Base-by-base conservation (phyloP, 768 basidiomycete species). In the Filobasidium wieringae region DNA sequence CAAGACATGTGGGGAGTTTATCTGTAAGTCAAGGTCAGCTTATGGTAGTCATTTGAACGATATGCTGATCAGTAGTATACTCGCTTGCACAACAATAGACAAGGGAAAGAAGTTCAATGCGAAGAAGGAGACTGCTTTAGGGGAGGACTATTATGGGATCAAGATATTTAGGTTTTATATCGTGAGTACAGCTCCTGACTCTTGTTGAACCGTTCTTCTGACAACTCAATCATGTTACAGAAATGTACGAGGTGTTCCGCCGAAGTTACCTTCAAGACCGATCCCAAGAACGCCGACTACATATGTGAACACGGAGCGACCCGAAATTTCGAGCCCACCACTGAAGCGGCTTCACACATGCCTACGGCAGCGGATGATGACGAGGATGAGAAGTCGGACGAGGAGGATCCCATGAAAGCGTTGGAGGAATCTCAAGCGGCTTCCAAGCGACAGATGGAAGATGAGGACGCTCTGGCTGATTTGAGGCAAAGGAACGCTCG, bases 51-150 rank as follows among this genome's bases (percentile, higher is more conserved):
- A 22, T 45, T n/a, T 22, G 19, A 27, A 27, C 27, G 30, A 15
- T 37, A 17, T 34, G 19, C 26, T 40, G 29, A 27, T 54, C 53
- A 29, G 24, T 30, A 37, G 29, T 43, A 22, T 51, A 37, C 2
- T 17, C 51, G 53, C 17, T 9, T 4, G 7, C 4, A 7, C 2
- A n/a, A 22, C 1, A 22, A 15, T 49, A 72, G 93, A 96, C 76
- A 96, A 99, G 73, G 95, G 95, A 47, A 99, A 99, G 79, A 99
- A 99, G 75, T 99, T 99, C 78, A 97, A 99, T 66, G 95, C 95
- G 5, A 81, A 93, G 50, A 97, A 99, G 72, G 95, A 99, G 77
- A 97, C 93, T 0, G 95, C 95, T 8, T 86, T 90, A 0, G 90
- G 88, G 0, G 93, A 97, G 71, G 90, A 95, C 64, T 99, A 99